Percentiles rank a stretch among this genome's conserved stretches.
phyloP scores from a whole-genome alignment of 441 rosid genomes.

The Euphorbia celastroides region DNA sequence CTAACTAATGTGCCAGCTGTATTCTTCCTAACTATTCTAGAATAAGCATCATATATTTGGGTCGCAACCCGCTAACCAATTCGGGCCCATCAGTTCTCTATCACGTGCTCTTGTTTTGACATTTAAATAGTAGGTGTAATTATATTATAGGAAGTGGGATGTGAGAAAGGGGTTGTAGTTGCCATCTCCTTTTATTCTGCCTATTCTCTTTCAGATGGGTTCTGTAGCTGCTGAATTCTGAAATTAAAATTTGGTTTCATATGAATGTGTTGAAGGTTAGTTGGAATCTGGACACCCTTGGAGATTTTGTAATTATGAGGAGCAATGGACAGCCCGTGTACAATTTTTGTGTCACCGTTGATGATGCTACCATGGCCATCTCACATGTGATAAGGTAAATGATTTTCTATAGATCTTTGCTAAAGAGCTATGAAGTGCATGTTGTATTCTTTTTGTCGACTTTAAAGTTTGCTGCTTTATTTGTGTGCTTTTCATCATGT shows the following conservation, averaged over 20 bases:
- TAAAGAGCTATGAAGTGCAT: not conserved
- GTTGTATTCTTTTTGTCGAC: slow-evolving; percentile 4
- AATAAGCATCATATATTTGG: too few relatives aligned
- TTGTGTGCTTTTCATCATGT: not conserved
- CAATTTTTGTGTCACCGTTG: slow-evolving; percentile 94
- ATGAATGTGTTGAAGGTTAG: slow-evolving; percentile 71
- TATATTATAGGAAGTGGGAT: not conserved
- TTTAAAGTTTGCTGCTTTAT: not conserved
- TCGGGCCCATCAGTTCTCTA: too few relatives aligned
- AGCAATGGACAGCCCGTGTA: slow-evolving; percentile 97
- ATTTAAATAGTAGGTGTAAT: not conserved
- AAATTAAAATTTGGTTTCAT: slow-evolving; percentile 15
- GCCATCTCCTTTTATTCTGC: not conserved
- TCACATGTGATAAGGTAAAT: slow-evolving; percentile 89
- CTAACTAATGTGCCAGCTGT: too few relatives aligned
- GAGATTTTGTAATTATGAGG: slow-evolving; percentile 97
- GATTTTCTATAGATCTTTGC: not conserved
- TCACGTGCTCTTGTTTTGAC: not conserved
- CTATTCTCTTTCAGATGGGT: not conserved
- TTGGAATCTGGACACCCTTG: slow-evolving; percentile 89
- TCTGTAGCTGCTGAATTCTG: not conserved
- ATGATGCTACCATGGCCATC: slow-evolving; percentile 97
- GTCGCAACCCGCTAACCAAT: too few relatives aligned
- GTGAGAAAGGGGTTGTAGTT: not conserved
- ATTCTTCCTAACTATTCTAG: too few relatives aligned